Evolutionary conservation across 352 stramenopile species (phyloP), one percentile per base, ranked within the genome.

Genomic region (Sclerospora graminicola): DNA sequence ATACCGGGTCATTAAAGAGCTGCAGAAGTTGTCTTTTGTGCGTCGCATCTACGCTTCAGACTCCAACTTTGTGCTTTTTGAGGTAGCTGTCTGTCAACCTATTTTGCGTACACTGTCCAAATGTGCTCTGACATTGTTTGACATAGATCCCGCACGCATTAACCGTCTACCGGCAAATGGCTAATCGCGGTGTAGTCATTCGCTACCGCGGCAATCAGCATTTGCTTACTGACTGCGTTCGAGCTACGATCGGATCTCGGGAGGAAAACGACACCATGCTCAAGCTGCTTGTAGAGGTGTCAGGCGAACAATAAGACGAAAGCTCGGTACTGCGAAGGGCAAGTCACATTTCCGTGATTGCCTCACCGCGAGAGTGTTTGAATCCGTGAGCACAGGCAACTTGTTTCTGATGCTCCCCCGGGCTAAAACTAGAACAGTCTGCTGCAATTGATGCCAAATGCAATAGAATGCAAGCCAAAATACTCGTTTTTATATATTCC

Each of bases 11-110:
- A 69, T 70, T 24, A 59, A 72, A 39, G 60, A 84, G 44, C 69
- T 99, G 44, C 66, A 84, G 39, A 77, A 69, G 28, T 62, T 97
- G n/a, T 69, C 87, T 28, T 97, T 97, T 63, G 93, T 99, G 15
- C 66, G 77, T 14, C 71, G 84, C 30, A 90, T 98, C 29, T 97
- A 96, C 60, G 78, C 76, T 6, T 96, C 86, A 19, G 95, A 99
- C 84, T 78, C 94, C 9, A 99, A 99, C 69, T 99, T 99, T 62
- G 81, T 99, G 39, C 74, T 99, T 14, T 97, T 98, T 42, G 67
- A 97, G 59, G 69, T 98, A 45, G 24, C 56, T 23, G n/a, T n/a
- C n/a, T n/a, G 7, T 14, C 16, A 38, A 39, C 26, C 38, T 1
- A 40, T 23, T 15, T 19, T 46, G 33, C 0, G 38, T 23, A 20